Conservation (phyloP, 345 rosid genomes). For the Adansonia digitata region DNA sequence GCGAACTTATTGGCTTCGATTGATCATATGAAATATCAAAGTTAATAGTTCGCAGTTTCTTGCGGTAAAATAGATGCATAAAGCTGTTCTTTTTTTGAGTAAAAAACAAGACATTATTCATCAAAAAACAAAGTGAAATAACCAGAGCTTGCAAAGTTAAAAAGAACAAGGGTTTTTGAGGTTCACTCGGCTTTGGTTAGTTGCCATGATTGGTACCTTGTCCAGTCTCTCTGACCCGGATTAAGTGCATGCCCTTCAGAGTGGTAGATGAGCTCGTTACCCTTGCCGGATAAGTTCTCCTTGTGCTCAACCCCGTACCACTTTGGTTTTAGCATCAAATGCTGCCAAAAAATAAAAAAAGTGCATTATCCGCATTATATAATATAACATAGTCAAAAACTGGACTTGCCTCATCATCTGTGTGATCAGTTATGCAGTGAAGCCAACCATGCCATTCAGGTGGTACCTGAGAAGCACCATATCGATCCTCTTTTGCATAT, state of each 20-base stretch:
- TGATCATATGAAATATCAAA: background rate
- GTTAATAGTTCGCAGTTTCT: background rate
- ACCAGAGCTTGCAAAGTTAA: conserved; percentile 7
- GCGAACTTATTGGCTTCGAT: background rate
- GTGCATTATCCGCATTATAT: background rate
- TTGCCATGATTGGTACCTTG: conserved; percentile 90
- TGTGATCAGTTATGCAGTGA: conserved; percentile 84
- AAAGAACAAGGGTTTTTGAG: background rate
- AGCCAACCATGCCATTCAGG: conserved; percentile 99
- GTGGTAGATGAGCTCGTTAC: conserved; percentile 75
- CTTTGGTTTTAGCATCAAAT: conserved; percentile 81
- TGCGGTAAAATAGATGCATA: background rate
- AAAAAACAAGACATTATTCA: conserved; percentile 19
- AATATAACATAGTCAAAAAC: background rate
- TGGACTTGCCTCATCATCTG: conserved; percentile 78
- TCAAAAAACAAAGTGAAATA: background rate
- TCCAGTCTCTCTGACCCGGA: conserved; percentile 90
- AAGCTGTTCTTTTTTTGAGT: background rate
- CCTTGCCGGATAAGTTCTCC: conserved; percentile 92
- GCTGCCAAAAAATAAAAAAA: conserved; percentile 37
- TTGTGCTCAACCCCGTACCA: conserved; percentile 86
- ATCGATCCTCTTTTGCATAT: conserved; percentile 75
- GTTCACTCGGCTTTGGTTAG: conserved; percentile 54
- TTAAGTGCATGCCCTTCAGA: conserved; percentile 92
- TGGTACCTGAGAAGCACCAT: conserved; percentile 97